These are phyloP conservation scores for Colletotrichum trifolii DNA, from an alignment of 2,329 filamentous ascomycete species.

Conservation along the genomic window DNA sequence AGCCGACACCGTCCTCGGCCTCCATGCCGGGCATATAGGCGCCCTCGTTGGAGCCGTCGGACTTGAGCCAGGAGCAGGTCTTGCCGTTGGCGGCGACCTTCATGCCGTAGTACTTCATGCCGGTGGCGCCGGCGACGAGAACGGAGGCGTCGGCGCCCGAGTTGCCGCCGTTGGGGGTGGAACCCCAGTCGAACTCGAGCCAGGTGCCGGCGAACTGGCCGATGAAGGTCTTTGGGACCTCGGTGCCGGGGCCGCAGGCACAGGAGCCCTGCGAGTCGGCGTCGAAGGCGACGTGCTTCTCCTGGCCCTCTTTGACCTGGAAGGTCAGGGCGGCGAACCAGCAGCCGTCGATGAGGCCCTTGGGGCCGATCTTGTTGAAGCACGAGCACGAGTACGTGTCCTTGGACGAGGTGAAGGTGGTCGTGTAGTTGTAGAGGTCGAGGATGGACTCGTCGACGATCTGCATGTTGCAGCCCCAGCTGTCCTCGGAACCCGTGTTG, in stretches of 20 bases:
- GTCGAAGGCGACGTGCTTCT: slow-evolving; percentile 57
- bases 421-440: slow-evolving; percentile 56
- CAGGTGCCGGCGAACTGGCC: slow-evolving; percentile 59
- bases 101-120: slow-evolving; percentile 48
- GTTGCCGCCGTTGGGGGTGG: slow-evolving; percentile 57
- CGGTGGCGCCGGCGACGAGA: slow-evolving; percentile 53
- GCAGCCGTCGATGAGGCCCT: slow-evolving; percentile 59
- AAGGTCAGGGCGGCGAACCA: slow-evolving; percentile 58
- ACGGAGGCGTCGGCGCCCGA: slow-evolving; percentile 63
- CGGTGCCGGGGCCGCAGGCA: slow-evolving; percentile 50
- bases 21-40: slow-evolving; percentile 53
- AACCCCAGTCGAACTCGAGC: slow-evolving; percentile 62
- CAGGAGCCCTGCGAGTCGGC: slow-evolving; percentile 60
- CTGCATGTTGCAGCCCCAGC: slow-evolving; percentile 66
- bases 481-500: slow-evolving; percentile 54
- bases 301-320: slow-evolving; percentile 48
- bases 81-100: slow-evolving; percentile 51
- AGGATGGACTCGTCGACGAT: slow-evolving; percentile 49
- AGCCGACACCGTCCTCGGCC: slow-evolving; percentile 51
- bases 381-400: slow-evolving; percentile 52
- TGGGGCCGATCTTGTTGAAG: slow-evolving; percentile 65
- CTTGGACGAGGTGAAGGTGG: slow-evolving; percentile 53
- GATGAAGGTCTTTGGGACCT: slow-evolving; percentile 47
- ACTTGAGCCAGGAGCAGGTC: slow-evolving; percentile 55
- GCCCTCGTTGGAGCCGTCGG: slow-evolving; percentile 46